Evolutionary conservation across 1,284 basidiomycete genomes (phyloP), one percentile per base, ranked within the genome.

Genomic region (Kwoniella shivajii): DNA sequence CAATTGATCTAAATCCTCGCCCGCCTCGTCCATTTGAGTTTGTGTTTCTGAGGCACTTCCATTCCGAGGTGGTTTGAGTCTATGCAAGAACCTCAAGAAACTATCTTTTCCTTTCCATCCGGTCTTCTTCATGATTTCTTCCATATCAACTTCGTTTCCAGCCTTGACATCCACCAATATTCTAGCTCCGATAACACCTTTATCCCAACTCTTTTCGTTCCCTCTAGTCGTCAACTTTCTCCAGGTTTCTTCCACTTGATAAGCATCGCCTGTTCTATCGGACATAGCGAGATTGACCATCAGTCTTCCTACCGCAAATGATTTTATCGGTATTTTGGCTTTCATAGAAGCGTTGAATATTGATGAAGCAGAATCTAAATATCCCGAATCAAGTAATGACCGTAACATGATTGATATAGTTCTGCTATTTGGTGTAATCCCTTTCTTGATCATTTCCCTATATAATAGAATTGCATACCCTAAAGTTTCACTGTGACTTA

Each of bases 141-240:
- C 48, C 29, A 67, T 44, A 60, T 74, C 68, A n/a, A 68, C 60
- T 26, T 60, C 43, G 36, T 51, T 54, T 16, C 69, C 71, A 6
- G 50, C 45, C 49, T 57, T 61, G 14, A 69, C 48, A 64, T 72
- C 69, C 14, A 72, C 50, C 18, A 68, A 43, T 4, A 69, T 57
- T 20, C 64, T 61, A 6, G 73, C 71, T 7, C 72, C 71, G 4
- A 65, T 45, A 4, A 69, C 66, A 6, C 56, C 72, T 41, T 56
- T 60, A 52, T 69, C 67, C 55, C 64, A 69, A 4, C n/a, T 31
- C 42, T 2, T 39, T 31, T 4, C 42, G 46, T 20, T 47, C n/a
- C 6, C 16, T 9, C 29, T n/a, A 26, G 10, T 16, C 44, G 18
- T 50, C 27, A 4, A 60, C 33, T 0, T 54, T 30, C 68, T 56